These are phyloP conservation scores for Euphrasia confusa DNA, from an alignment of 257 asterid species.

Conservation along the genomic window DNA sequence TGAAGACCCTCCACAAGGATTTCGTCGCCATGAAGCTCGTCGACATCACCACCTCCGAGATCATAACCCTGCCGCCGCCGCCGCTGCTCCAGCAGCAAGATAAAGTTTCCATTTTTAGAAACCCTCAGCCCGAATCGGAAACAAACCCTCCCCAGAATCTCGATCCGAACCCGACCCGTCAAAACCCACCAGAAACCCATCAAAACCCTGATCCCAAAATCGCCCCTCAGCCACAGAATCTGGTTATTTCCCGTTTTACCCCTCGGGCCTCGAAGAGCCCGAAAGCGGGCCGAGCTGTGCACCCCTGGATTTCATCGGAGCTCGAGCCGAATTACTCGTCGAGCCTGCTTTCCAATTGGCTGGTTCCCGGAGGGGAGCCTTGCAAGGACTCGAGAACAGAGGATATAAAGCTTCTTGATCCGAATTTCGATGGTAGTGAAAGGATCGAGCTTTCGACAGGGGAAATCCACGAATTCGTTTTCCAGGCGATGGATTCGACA, in stretches of 20 bases:
- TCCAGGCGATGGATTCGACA: slow-evolving; percentile 65
- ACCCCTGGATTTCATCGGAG: slow-evolving; percentile 57
- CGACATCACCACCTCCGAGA: slow-evolving; percentile 15
- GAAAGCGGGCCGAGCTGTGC: slow-evolving; percentile 8
- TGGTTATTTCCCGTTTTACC: slow-evolving; percentile 21
- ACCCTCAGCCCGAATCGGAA: slow-evolving; percentile 21
- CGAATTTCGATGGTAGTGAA: slow-evolving; percentile 28
- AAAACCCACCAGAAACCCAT: slow-evolving; percentile 27
- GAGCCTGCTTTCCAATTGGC: slow-evolving; percentile 42
- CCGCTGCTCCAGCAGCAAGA: background rate
- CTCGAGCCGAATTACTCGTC: slow-evolving; percentile 60
- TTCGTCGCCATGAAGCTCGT: slow-evolving; percentile 36
- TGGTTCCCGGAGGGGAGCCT: slow-evolving; percentile 52
- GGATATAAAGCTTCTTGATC: slow-evolving; percentile 38
- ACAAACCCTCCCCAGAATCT: slow-evolving; percentile 10
- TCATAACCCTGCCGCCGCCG: too few relatives aligned
- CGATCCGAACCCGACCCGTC: slow-evolving; percentile 31
- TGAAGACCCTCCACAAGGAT: slow-evolving; percentile 34
- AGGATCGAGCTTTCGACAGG: slow-evolving; percentile 44
- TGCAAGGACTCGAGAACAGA: slow-evolving; percentile 62
- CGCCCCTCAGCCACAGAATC: slow-evolving; percentile 7
- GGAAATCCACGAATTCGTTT: slow-evolving; percentile 57
- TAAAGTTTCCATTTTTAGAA: slow-evolving; percentile 38
- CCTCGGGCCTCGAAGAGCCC: slow-evolving; percentile 24
- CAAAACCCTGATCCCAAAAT: background rate